Percentiles rank a stretch among this genome's conserved stretches.
phyloP scores from a whole-genome alignment of 129 eudicot genomes.

The Arctium minus region DNA sequence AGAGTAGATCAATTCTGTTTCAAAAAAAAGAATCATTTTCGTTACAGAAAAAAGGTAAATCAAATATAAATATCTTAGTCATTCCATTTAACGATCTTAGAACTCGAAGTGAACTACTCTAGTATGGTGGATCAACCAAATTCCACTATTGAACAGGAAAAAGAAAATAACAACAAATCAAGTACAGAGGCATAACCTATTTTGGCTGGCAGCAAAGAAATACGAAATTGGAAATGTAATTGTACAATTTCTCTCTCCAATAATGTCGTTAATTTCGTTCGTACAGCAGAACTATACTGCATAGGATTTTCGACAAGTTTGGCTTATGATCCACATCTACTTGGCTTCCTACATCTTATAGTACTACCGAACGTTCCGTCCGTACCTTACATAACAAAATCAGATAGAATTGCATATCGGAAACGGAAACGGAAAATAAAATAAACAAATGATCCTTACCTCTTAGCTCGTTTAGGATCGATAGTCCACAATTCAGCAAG shows the following conservation, averaged over 20 bases:
- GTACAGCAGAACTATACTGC: neutral
- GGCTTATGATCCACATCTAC: neutral
- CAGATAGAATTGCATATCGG: neutral
- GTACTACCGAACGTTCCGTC: neutral
- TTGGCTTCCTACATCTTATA: neutral
- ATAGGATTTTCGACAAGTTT: neutral
- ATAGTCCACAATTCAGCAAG: constrained; percentile 77
- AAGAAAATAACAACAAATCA: neutral
- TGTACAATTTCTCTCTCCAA: neutral
- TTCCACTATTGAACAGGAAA: too few relatives aligned
- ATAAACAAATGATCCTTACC: constrained; percentile 30
- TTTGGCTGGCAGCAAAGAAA: neutral
- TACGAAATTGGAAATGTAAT: neutral
- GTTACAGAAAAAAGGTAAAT: neutral
- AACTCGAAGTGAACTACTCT: neutral
- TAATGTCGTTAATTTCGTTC: neutral
- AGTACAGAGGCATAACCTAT: neutral
- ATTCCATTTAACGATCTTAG: neutral
- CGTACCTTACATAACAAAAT: neutral
- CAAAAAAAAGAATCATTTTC: neutral
- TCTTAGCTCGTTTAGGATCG: constrained; percentile 93
- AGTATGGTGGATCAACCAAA: neutral
- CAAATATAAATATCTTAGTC: neutral
- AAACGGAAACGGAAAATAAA: neutral
- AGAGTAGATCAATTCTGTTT: neutral